Base-by-base conservation (phyloP, 2,329 filamentous ascomycete genomes). In the Ceratocystis huliohia region DNA sequence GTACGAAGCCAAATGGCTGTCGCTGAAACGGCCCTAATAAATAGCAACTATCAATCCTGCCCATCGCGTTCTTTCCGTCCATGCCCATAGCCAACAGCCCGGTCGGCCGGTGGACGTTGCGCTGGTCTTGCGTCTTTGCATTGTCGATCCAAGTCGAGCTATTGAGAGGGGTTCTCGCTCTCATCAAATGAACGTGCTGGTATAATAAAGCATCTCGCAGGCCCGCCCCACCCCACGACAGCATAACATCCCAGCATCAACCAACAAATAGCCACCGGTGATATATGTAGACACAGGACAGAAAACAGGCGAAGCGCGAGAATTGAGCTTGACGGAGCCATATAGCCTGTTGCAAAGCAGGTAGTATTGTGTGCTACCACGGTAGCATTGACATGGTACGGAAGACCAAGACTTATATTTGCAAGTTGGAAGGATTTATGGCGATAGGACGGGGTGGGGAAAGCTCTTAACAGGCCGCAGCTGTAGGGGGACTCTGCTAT, bases 381-480 rank as follows among this genome's bases (percentile, higher is more conserved):
- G 20, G 48, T 53, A 53, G 20, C 48, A 53, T 53, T 25, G 48
- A 53, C 48, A 53, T 53, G 48, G 48, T 25, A 53, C 48, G 48
- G 48, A 53, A 53, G 48, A 20, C 20, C 13, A 53, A 25, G n/a
- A 53, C 48, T 25, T 53, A 15, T 15, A 25, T 53, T 41, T 53
- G 48, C 48, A 8, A 6, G 48, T 25, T 25, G 20, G 22, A 53
- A 53, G 48, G 48, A 53, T 53, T 25, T 48, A 10, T 8, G 7
- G 45, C 45, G 20, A 48, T 41, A 41, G 37, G 8, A 37, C 10
- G 33, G 37, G 33, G 8, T 37, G 37, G 37, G 10, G 37, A 41
- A 13, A 13, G 37, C 37, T 13, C 8, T 13, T 10, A 13, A 13
- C 10, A 41, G 10, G 37, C 37, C 37, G 37, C 10, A 13, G 37